Percentiles rank a stretch among this genome's conserved stretches.
phyloP scores from a whole-genome alignment of 768 basidiomycete genomes.

The Xerocomellus intermedius region DNA sequence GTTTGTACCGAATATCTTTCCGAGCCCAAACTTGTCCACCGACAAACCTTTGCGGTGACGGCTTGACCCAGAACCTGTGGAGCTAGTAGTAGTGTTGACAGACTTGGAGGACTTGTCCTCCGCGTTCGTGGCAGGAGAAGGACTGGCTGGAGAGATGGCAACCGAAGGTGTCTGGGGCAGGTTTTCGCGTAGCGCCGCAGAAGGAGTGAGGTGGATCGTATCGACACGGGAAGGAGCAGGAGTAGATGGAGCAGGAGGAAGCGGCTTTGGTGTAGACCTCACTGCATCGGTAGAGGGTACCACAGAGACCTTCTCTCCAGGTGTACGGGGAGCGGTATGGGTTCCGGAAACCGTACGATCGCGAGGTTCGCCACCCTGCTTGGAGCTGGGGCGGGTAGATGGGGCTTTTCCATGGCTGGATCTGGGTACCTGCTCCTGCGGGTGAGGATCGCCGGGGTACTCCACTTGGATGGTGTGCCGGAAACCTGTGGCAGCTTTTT shows the following conservation, averaged over 20 bases:
- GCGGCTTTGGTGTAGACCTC: constrained; percentile 24
- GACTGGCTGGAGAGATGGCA: constrained; percentile 43
- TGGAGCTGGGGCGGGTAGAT: constrained; percentile 13
- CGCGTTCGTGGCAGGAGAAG: constrained; percentile 33
- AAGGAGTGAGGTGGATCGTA: constrained; percentile 19
- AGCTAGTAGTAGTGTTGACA: constrained; percentile 27
- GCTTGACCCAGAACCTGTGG: constrained; percentile 42
- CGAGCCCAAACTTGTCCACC: constrained; percentile 75
- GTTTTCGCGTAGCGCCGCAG: constrained; percentile 28
- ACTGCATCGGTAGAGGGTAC: constrained; percentile 14
- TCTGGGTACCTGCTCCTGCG: constrained; percentile 24
- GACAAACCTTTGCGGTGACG: constrained; percentile 70
- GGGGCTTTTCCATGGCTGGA: constrained; percentile 22
- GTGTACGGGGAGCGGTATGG: not conserved
- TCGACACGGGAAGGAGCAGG: constrained; percentile 22
- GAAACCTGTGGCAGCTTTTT: constrained; percentile 47
- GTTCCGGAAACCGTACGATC: constrained; percentile 19
- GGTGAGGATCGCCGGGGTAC: constrained; percentile 59
- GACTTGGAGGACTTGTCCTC: constrained; percentile 32
- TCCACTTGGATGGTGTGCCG: constrained; percentile 97
- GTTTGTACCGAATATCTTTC: constrained; percentile 64
- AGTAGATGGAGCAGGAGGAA: constrained; percentile 29
- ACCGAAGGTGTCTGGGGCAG: constrained; percentile 31
- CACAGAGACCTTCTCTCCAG: constrained; percentile 18
- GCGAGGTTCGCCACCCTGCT: constrained; percentile 14